Conservation (phyloP, 163 green algal genomes). For the Prototheca wickerhamii region DNA sequence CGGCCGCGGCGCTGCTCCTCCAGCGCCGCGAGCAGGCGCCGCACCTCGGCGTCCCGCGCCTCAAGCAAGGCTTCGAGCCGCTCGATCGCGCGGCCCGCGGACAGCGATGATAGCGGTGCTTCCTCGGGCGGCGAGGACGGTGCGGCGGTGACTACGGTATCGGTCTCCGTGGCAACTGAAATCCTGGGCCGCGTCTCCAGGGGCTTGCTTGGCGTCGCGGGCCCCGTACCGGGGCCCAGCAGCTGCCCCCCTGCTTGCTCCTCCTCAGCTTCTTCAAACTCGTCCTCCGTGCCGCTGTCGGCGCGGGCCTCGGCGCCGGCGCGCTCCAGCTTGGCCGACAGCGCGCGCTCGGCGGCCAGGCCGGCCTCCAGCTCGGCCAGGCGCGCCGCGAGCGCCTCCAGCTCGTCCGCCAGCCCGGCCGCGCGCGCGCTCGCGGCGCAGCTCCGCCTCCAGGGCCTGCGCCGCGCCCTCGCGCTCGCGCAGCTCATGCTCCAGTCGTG, state of each 20-base stretch:
- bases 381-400: not conserved
- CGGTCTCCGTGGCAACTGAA: too few relatives aligned
- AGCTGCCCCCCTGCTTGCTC: too few relatives aligned
- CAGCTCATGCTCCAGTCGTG: too few relatives aligned
- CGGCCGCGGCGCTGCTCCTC: not conserved
- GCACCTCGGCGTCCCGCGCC: not conserved
- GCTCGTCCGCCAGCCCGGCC: not conserved
- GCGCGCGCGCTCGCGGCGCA: too few relatives aligned
- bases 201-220: too few relatives aligned
- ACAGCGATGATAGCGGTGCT: too few relatives aligned
- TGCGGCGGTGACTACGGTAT: too few relatives aligned
- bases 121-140: too few relatives aligned
- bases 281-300: not conserved
- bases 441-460: too few relatives aligned
- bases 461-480: not conserved
- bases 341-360: not conserved
- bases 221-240: too few relatives aligned
- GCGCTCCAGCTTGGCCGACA: not conserved
- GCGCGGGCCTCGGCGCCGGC: not conserved
- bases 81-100: not conserved
- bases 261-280: not conserved
- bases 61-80: not conserved
- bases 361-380: not conserved
- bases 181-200: too few relatives aligned
- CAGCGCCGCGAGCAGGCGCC: not conserved